Conservation (phyloP, 768 basidiomycete genomes). For the Boletus bicolor region DNA sequence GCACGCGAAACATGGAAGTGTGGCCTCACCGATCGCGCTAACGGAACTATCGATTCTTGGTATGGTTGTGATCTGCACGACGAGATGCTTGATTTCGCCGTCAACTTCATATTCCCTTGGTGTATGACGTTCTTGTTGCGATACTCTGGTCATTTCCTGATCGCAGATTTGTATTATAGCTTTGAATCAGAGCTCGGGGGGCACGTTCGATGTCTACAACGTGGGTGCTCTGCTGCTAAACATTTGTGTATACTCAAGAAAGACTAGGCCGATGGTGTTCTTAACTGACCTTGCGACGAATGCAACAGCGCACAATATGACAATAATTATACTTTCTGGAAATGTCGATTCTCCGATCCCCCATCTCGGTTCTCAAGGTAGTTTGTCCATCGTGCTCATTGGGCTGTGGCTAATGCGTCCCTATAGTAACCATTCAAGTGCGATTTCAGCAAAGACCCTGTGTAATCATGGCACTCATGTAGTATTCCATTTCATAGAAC, state of each 20-base stretch:
- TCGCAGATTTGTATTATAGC: slow-evolving; percentile 2
- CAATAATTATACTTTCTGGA: slow-evolving; percentile 60
- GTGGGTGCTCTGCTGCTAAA: slow-evolving; percentile 24
- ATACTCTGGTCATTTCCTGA: slow-evolving; percentile 7
- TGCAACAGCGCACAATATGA: slow-evolving; percentile 47
- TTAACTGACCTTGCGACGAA: slow-evolving; percentile 66
- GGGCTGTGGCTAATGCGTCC: slow-evolving; percentile 8
- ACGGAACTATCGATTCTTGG: slow-evolving; percentile 58
- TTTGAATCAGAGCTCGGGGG: slow-evolving; percentile 24
- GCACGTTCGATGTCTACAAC: slow-evolving; percentile 48
- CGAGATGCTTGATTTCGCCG: slow-evolving; percentile 66
- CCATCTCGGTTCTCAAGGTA: slow-evolving; percentile 63
- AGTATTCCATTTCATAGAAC: slow-evolving; percentile 42
- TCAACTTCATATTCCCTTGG: slow-evolving; percentile 70
- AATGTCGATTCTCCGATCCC: slow-evolving; percentile 68
- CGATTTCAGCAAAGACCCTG: slow-evolving; percentile 5
- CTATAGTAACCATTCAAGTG: slow-evolving; percentile 54
- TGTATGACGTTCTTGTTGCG: slow-evolving; percentile 29
- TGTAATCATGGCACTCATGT: background rate
- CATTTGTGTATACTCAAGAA: slow-evolving; percentile 6
- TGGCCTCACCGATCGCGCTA: slow-evolving; percentile 44
- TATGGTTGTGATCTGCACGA: slow-evolving; percentile 65
- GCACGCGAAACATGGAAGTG: slow-evolving; percentile 38
- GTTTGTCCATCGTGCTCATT: slow-evolving; percentile 4
- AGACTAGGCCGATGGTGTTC: slow-evolving; percentile 56